Percentiles rank a stretch among this genome's conserved stretches.
These are phyloP conservation scores for Haplographium delicatum DNA, from an alignment of 495 filamentous ascomycete genomes.

Conservation along the genomic window DNA sequence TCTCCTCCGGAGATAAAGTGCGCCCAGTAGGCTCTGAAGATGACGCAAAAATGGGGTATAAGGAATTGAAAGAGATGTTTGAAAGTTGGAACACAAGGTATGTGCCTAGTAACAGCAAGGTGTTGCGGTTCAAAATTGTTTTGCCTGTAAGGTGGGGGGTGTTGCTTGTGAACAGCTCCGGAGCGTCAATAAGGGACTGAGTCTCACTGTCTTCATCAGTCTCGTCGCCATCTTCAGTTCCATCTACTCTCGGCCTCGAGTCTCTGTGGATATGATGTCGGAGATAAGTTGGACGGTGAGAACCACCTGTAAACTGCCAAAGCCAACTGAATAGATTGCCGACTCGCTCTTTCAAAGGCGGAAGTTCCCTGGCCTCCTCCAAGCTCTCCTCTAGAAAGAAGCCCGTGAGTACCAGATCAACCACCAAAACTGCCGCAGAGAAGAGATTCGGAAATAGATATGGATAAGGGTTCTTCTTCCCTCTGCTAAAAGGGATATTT, in stretches of 20 bases:
- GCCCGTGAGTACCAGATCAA: conserved; percentile 67
- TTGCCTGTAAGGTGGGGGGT: conserved; percentile 37
- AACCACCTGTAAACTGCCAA: conserved; percentile 65
- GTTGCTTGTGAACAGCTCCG: conserved; percentile 24
- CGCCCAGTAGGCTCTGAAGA: conserved; percentile 70
- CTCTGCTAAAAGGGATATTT: conserved; percentile 42
- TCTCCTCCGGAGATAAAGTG: conserved; percentile 66
- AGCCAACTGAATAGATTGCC: conserved; percentile 61
- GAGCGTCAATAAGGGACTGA: conserved; percentile 20
- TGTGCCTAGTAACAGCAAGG: conserved; percentile 57
- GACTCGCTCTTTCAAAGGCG: conserved; percentile 53
- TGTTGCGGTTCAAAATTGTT: conserved; percentile 69
- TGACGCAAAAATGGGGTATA: conserved; percentile 69
- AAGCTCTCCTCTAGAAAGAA: conserved; percentile 87
- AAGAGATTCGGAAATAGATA: conserved; percentile 83
- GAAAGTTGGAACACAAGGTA: conserved; percentile 27
- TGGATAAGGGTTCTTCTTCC: conserved; percentile 57
- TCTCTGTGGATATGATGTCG: conserved; percentile 18
- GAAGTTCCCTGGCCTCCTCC: conserved; percentile 61
- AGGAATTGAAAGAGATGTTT: conserved; percentile 25
- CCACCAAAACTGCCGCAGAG: conserved; percentile 59
- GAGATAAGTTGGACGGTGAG: conserved; percentile 54
- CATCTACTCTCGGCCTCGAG: conserved; percentile 25
- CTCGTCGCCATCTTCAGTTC: conserved; percentile 31
- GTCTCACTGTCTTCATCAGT: conserved; percentile 27